Evolutionary conservation across 2,329 filamentous ascomycete species (phyloP).

Genomic region (Leptographium flavum): DNA sequence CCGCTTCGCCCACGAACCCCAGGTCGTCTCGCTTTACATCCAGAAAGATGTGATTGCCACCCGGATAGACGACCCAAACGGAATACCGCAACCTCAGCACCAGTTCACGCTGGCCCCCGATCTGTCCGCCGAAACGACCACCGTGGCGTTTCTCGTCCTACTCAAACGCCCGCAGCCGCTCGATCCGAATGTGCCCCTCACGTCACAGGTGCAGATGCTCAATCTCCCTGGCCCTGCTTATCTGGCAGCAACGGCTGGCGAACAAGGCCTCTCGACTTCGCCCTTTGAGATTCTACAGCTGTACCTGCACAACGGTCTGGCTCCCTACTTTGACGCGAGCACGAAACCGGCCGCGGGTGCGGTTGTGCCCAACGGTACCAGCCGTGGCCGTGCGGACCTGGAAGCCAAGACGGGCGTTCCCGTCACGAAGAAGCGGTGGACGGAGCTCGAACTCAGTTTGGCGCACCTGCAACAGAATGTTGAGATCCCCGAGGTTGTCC

Average conservation of each 20-base stretch:
- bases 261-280: slow-evolving; percentile 60
- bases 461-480: slow-evolving; percentile 93
- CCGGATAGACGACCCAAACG: slow-evolving; percentile 26
- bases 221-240: slow-evolving; percentile 75
- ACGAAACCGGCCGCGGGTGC: slow-evolving; percentile 60
- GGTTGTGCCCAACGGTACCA: slow-evolving; percentile 27
- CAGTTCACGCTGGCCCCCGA: slow-evolving; percentile 71
- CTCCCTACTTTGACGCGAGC: slow-evolving; percentile 94
- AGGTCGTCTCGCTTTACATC: slow-evolving; percentile 76
- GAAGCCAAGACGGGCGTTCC: slow-evolving; percentile 91
- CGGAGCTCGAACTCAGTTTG: slow-evolving; percentile 81
- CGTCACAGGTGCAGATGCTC: slow-evolving; percentile 81
- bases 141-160: slow-evolving; percentile 72
- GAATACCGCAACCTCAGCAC: slow-evolving; percentile 26
- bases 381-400: slow-evolving; percentile 55
- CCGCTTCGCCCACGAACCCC: slow-evolving; percentile 77
- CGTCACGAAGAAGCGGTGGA: slow-evolving; percentile 93
- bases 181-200: slow-evolving; percentile 67
- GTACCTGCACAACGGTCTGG: slow-evolving; percentile 77
- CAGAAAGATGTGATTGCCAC: slow-evolving; percentile 50
- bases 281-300: slow-evolving; percentile 90
- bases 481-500: slow-evolving; percentile 82
- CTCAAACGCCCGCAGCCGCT: slow-evolving; percentile 83
- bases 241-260: slow-evolving; percentile 48
- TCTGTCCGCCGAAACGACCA: slow-evolving; percentile 65